Evolutionary conservation across 179 eudicot species (phyloP).

Genomic region (Heliamphora pulchella): DNA sequence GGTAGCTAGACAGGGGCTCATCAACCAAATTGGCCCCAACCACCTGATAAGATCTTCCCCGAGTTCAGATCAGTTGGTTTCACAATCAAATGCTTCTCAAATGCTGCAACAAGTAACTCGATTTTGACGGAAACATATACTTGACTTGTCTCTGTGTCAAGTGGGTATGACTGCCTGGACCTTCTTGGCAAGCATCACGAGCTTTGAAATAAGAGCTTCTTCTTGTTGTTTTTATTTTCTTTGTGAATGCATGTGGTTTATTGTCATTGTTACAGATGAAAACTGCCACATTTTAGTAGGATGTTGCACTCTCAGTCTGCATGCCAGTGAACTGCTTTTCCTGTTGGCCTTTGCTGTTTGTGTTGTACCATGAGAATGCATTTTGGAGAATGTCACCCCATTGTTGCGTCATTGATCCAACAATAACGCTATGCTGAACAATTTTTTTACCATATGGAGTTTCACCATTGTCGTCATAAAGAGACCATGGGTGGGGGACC

Average conservation of each 20-base stretch:
- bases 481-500: background rate
- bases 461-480: background rate
- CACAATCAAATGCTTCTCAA: slow-evolving; percentile 55
- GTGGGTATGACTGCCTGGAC: slow-evolving; percentile 25
- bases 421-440: background rate
- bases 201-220: background rate
- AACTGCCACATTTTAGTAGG: background rate
- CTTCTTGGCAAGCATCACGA: slow-evolving; percentile 29
- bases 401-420: background rate
- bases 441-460: background rate
- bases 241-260: background rate
- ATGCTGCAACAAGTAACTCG: slow-evolving; percentile 62
- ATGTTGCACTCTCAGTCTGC: background rate
- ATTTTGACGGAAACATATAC: slow-evolving; percentile 34
- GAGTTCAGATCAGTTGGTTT: slow-evolving; percentile 61
- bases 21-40: slow-evolving; percentile 37
- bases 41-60: slow-evolving; percentile 64
- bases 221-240: too few species aligned
- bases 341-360: background rate
- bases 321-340: background rate
- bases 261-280: background rate
- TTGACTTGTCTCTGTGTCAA: slow-evolving; percentile 13
- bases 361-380: too few species aligned
- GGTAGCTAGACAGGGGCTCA: slow-evolving; percentile 43
- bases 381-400: too few species aligned